Evolutionary conservation across 345 rosid species (phyloP).

Genomic region (Citrus hindsii): DNA sequence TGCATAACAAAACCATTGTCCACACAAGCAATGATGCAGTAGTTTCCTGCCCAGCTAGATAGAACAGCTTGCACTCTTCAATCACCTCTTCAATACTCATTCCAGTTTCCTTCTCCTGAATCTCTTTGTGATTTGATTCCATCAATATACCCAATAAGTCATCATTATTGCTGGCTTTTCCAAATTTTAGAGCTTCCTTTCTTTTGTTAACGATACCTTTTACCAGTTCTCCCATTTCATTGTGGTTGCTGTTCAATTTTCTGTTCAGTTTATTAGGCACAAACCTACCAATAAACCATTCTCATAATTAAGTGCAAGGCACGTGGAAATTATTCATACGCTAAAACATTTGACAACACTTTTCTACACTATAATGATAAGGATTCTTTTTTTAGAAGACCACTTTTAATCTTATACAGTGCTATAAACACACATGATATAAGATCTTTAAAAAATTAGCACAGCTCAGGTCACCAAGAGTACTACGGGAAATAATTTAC

Average conservation of each 20-base stretch:
- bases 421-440: no score
- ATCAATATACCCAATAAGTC: conserved; percentile 42
- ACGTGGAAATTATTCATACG: not conserved
- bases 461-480: no score
- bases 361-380: no score
- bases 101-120: conserved; percentile 19
- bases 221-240: conserved; percentile 26
- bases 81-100: conserved; percentile 51
- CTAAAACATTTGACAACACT: not conserved
- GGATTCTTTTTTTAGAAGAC: no score
- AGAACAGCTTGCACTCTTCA: conserved; percentile 69
- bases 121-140: conserved; percentile 34
- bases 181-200: conserved; percentile 30
- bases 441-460: no score
- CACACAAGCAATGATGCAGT: conserved; percentile 62
- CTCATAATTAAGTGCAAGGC: not conserved
- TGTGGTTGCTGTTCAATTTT: conserved; percentile 27
- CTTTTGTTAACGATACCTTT: conserved; percentile 31
- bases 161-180: conserved; percentile 21
- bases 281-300: conserved; percentile 21
- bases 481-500: no score
- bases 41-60: conserved; percentile 73
- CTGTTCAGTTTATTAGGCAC: conserved; percentile 29
- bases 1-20: conserved; percentile 55
- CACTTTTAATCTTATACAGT: no score